A percentile compares a stretch with the other conserved stretches of the same genome.
Conservation (phyloP, 2,329 filamentous ascomycete species). For the Trichoderma breve region DNA sequence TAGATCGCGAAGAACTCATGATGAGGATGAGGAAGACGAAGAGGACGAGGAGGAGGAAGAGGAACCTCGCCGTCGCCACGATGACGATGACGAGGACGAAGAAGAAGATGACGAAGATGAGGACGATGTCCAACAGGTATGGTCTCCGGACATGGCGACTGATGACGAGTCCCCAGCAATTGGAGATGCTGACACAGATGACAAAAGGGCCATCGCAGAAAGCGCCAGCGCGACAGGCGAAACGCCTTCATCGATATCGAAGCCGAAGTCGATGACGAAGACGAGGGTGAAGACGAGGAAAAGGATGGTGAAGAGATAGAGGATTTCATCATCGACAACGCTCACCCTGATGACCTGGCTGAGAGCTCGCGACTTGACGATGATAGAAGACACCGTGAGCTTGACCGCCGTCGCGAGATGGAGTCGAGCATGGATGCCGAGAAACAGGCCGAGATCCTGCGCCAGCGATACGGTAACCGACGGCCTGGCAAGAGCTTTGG, state of each 20-base stretch:
- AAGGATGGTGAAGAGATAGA: constrained; percentile 82
- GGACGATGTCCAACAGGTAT: constrained; percentile 66
- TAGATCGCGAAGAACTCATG: constrained; percentile 26
- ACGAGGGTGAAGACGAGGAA: constrained; percentile 83
- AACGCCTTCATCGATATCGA: constrained; percentile 96
- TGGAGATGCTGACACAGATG: constrained; percentile 28
- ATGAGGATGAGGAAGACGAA: constrained; percentile 41
- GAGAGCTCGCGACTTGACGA: constrained; percentile 79
- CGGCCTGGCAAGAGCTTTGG: constrained; percentile 62
- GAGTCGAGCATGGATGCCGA: constrained; percentile 89
- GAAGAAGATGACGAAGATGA: constrained; percentile 59
- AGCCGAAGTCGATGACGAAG: constrained; percentile 95
- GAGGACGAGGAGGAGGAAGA: constrained; percentile 36
- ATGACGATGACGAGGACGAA: constrained; percentile 37
- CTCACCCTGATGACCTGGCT: constrained; percentile 84
- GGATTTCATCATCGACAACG: constrained; percentile 83
- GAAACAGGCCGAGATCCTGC: constrained; percentile 82
- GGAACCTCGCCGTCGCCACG: constrained; percentile 26
- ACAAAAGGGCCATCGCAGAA: constrained; percentile 65
- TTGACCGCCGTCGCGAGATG: constrained; percentile 87
- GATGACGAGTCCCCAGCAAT: neutral
- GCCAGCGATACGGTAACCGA: constrained; percentile 83
- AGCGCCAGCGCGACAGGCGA: constrained; percentile 73
- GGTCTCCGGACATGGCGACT: neutral
- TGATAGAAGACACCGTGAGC: constrained; percentile 87